phyloP scores from a whole-genome alignment of 139 green algal species.

The Yamagishiella unicocca region DNA sequence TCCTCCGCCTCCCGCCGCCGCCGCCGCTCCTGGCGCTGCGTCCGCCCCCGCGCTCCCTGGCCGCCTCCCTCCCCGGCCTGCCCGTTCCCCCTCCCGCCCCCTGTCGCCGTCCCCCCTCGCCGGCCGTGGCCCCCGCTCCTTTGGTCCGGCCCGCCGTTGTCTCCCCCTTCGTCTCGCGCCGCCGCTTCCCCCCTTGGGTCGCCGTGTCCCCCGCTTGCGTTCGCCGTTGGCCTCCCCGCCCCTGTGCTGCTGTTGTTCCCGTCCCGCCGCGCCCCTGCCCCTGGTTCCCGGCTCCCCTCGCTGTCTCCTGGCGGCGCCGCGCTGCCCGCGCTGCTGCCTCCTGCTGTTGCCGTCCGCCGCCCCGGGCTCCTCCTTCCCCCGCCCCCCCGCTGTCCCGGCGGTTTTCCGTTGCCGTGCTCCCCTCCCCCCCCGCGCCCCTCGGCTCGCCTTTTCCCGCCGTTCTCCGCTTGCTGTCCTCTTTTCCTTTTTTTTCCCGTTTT shows the following conservation, averaged over 20 bases:
- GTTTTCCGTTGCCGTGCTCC: neutral
- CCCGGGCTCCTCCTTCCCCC: neutral
- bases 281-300: neutral
- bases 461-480: neutral
- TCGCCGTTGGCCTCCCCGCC: too few species aligned
- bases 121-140: neutral
- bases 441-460: neutral
- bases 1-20: neutral
- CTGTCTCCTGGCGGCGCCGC: neutral
- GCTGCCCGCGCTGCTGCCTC: neutral
- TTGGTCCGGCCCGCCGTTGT: neutral
- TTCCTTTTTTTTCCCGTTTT: neutral
- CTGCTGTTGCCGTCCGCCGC: neutral
- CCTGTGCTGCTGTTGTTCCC: neutral
- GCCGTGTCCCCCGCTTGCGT: neutral
- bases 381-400: neutral
- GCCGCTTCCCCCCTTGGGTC: neutral
- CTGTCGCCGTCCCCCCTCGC: neutral
- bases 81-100: neutral
- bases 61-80: too few species aligned
- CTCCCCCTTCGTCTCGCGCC: neutral
- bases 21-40: neutral
- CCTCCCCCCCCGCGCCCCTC: neutral
- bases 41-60: too few species aligned
- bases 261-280: neutral